phyloP scores from a whole-genome alignment of 129 eudicot genomes.

The Mikania micrantha region DNA sequence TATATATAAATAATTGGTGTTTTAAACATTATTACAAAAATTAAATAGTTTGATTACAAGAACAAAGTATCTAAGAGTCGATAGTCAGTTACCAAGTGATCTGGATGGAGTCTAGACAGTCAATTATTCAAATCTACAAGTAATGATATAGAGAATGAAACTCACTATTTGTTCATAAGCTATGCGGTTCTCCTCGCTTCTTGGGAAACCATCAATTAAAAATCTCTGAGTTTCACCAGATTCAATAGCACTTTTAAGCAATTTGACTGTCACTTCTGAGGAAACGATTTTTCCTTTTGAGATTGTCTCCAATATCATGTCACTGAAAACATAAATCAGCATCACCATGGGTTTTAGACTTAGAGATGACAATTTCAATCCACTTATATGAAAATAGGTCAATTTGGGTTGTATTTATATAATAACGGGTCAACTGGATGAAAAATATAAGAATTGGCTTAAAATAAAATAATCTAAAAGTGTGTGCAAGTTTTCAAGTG shows the following conservation, averaged over 20 bases:
- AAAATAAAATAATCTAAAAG: not conserved
- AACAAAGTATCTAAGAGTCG: not conserved
- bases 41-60: not conserved
- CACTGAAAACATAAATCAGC: constrained; percentile 37
- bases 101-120: not conserved
- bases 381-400: not conserved
- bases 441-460: not conserved
- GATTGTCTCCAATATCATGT: constrained; percentile 71
- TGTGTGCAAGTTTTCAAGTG: not conserved
- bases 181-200: constrained; percentile 83
- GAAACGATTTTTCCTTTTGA: constrained; percentile 83
- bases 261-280: constrained; percentile 84
- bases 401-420: not conserved
- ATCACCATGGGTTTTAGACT: constrained; percentile 3
- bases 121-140: not conserved
- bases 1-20: not conserved
- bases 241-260: constrained; percentile 57
- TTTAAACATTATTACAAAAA: not conserved
- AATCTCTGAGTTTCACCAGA: constrained; percentile 48
- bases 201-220: constrained; percentile 89
- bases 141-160: constrained; percentile 19
- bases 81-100: not conserved
- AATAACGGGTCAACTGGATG: not conserved
- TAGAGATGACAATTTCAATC: not conserved
- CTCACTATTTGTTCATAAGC: constrained; percentile 79